Evolutionary conservation across 139 green algal species (phyloP).

Genomic region (Marvania coccoides): DNA sequence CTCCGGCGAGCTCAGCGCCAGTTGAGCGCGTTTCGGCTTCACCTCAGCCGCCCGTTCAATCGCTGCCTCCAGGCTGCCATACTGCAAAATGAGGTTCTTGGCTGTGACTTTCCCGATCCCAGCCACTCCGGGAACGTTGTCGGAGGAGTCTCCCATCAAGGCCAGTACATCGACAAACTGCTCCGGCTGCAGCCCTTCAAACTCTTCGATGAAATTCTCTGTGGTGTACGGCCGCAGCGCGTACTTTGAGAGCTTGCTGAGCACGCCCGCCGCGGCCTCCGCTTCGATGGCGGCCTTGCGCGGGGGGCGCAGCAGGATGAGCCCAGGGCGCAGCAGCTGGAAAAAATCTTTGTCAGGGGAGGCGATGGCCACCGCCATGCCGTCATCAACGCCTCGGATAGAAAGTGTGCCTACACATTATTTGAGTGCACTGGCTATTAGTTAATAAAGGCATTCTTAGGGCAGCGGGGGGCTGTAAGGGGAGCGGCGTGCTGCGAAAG

Average conservation of each 20-base stretch:
- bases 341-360: conserved; percentile 69
- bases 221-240: conserved; percentile 34
- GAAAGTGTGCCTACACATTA: no score
- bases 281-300: conserved; percentile 16
- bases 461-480: no score
- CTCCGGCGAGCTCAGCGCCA: neutral
- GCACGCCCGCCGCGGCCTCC: neutral
- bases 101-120: conserved; percentile 52
- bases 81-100: conserved; percentile 19
- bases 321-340: conserved; percentile 49
- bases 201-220: conserved; percentile 30
- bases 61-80: conserved; percentile 26
- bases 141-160: conserved; percentile 42
- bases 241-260: neutral
- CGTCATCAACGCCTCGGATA: conserved; percentile 3
- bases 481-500: no score
- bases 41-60: neutral
- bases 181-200: conserved; percentile 22
- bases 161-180: conserved; percentile 54
- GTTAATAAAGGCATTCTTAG: no score
- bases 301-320: conserved; percentile 47
- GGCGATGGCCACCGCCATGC: conserved; percentile 45
- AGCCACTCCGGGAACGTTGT: conserved; percentile 45
- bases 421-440: no score
- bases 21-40: conserved; percentile 4